A percentile compares a stretch with the other conserved stretches of the same genome.
Conservation (phyloP, 345 rosid genomes). For the Sisymbrium irio region DNA sequence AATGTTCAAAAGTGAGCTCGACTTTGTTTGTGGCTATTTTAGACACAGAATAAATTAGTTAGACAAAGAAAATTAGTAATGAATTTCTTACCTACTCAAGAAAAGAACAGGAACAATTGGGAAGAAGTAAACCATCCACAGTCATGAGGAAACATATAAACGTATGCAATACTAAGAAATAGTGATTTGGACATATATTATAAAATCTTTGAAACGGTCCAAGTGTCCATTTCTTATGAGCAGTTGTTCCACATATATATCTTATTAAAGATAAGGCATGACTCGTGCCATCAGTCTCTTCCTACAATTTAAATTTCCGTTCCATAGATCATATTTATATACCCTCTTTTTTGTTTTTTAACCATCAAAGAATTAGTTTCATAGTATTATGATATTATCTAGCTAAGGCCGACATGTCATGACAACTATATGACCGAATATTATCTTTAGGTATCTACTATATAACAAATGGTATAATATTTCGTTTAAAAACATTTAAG, state of each 20-base stretch:
- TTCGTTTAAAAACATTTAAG: no score
- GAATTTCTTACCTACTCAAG: neutral
- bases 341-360: neutral
- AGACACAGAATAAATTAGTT: neutral
- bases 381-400: neutral
- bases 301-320: neutral
- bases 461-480: neutral
- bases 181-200: conserved; percentile 5
- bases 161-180: conserved; percentile 21
- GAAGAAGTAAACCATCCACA: neutral
- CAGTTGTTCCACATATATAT: conserved; percentile 17
- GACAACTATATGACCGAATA: neutral
- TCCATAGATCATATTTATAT: neutral
- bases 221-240: conserved; percentile 6
- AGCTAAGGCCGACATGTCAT: conserved; percentile 1
- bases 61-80: conserved; percentile 2
- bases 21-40: neutral
- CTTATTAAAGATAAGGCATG: conserved; percentile 26
- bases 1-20: neutral
- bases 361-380: neutral
- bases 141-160: neutral
- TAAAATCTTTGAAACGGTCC: conserved; percentile 12
- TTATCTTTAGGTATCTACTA: neutral
- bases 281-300: conserved; percentile 21
- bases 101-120: neutral